phyloP scores from a whole-genome alignment of 305 asterid species.

The Fraxinus sp. region DNA sequence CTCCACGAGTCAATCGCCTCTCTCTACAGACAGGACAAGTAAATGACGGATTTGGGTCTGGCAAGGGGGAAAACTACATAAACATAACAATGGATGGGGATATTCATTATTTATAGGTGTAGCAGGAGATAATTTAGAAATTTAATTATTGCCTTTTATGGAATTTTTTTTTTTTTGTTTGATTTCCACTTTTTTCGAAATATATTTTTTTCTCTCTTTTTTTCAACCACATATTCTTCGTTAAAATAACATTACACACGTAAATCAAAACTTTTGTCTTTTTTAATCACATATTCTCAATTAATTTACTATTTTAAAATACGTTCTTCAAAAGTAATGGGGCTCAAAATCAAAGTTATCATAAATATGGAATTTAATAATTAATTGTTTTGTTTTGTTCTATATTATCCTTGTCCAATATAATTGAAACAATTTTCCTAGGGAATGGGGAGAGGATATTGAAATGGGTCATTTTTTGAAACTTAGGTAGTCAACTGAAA shows the following conservation, averaged over 20 bases:
- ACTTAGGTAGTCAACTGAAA: background rate
- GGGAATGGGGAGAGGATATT: background rate
- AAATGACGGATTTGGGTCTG: constrained; percentile 27
- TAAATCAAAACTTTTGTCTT: too few species aligned
- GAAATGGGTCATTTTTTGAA: constrained; percentile 3
- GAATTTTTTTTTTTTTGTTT: too few species aligned
- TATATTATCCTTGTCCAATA: background rate
- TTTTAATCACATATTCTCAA: too few species aligned
- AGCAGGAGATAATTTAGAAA: background rate
- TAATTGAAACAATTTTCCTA: background rate
- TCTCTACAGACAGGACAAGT: background rate
- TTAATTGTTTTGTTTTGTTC: background rate
- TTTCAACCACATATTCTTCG: too few species aligned
- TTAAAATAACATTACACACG: too few species aligned
- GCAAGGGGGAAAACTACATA: background rate
- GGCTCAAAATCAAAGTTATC: background rate
- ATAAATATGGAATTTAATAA: too few species aligned
- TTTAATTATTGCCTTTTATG: background rate
- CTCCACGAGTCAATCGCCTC: constrained; percentile 45
- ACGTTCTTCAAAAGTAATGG: too few species aligned
- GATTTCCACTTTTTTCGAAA: too few species aligned
- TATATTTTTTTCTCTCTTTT: too few species aligned
- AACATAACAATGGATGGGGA: background rate
- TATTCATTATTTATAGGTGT: constrained; percentile 15
- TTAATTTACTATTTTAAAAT: too few species aligned